Evolutionary conservation across 768 basidiomycete genomes (phyloP), one percentile per base, ranked within the genome.

Genomic region (Phlebiopsis gigantea): DNA sequence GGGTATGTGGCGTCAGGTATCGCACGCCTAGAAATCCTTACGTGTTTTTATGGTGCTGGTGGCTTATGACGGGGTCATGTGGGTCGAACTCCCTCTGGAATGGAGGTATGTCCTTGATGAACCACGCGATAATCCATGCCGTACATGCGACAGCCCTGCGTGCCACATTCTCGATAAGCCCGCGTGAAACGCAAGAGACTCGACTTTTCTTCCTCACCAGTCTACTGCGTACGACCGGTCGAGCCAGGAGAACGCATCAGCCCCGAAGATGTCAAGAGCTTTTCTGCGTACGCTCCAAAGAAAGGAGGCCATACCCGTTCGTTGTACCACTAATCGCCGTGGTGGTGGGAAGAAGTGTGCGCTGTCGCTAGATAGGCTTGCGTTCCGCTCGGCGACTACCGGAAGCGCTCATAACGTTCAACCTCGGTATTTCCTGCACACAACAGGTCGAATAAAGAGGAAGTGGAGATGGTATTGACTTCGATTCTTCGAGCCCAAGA

Each of bases 1-100:
- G 10, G 21, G 15, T 15, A 29, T 29, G 7, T n/a, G 31, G 39
- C 31, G 24, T 31, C 14, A 39, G 22, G 50, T n/a, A n/a, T n/a
- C n/a, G n/a, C 9, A 41, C 50, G n/a, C n/a, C n/a, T n/a, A 51
- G 22, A 31, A 51, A 25, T 24, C 21, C 64, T 5, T 61, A 83
- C 83, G 80, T 80, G 59, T 79, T 77, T 46, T 73, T 66, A 45
- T 67, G 69, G 60, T 83, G 77, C 12, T 76, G 75, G 62, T 81
- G 75, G 53, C 69, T 75, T 44, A 88, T 86, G 15, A 77, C 67
- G 9, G 76, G 72, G 61, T 88, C 85, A 42, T 79, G 65, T 3
- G 66, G 58, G 50, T 70, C 69, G 61, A 84, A 82, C 1, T 75
- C 73, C 15, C 84, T 73, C 62, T 82, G 72, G 62, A 74, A 83